Base-by-base conservation (phyloP, 1,284 basidiomycete genomes). In the Malassezia sympodialis region DNA sequence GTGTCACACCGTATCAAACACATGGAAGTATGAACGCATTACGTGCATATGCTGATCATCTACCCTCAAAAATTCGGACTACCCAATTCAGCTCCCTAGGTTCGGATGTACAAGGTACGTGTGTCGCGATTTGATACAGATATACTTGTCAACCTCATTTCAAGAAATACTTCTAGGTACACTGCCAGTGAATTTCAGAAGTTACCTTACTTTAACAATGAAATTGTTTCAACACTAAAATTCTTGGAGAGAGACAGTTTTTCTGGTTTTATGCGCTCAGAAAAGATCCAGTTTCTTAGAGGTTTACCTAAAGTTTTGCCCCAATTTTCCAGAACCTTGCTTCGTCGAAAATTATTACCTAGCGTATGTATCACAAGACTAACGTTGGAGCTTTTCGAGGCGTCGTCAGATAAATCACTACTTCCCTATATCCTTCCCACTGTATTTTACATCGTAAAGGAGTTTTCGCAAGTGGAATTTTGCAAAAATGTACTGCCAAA, bases 161-260 rank as follows among this genome's bases (percentile, higher is more conserved):
- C 90, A 2, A 39, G 4, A 21, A 8, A 21, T 19, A 1, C 17
- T 21, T 19, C 37, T 11, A 39, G 94, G 24, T 84, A 90, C 12
- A 83, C 83, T 0, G 87, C 93, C 2, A 78, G 82, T 3, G 82
- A 84, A 1, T 82, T 98, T 35, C 84, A 88, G 7, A 81, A 84
- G 0, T 84, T 89, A 63, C 74, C 86, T 0, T 96, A 94, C 80
- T 98, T 98, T 78, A 93, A 89, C 4, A 72, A 90, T 8, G 79
- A 96, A n/a, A 87, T 93, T 14, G 91, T 98, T 31, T 93, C 89
- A 1, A 96, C 93, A 0, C 81, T 99, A 32, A 93, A 90, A 70
- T 99, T 96, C 77, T 79, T 99, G 58, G 93, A 96, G 68, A 83
- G 93, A 4, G 88, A 91, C 12, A 91, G 85, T 56, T 99, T 98